Evolutionary conservation across 768 basidiomycete species (phyloP).

Genomic region (Rhodotorula kratochvilovae): DNA sequence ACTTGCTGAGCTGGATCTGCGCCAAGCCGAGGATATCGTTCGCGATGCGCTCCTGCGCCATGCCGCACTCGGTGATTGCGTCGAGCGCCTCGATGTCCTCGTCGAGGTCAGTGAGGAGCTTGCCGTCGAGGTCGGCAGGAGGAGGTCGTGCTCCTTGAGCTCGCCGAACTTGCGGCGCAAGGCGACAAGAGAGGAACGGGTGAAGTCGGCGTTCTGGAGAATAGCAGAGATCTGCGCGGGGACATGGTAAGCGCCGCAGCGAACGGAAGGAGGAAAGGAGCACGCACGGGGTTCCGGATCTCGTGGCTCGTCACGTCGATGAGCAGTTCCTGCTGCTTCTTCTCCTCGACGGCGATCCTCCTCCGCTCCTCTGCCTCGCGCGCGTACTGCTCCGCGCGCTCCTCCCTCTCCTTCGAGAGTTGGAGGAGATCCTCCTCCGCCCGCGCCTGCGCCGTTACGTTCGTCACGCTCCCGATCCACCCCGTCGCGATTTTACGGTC

Average conservation of each 20-base stretch:
- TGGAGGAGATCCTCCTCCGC: conserved; percentile 22
- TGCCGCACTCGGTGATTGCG: conserved; percentile 28
- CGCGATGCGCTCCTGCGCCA: conserved; percentile 45
- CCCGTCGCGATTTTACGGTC: not conserved
- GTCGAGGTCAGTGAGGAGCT: conserved; percentile 43
- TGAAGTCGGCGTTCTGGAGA: conserved; percentile 42
- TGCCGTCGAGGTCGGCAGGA: conserved; percentile 23
- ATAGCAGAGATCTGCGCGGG: conserved; percentile 44
- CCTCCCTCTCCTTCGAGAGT: conserved; percentile 27
- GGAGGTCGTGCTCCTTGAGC: not conserved
- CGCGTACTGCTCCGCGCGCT: conserved; percentile 37
- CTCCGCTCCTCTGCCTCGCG: conserved; percentile 42
- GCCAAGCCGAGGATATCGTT: conserved; percentile 46
- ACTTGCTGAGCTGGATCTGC: conserved; percentile 46
- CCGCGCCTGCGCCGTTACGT: conserved; percentile 17
- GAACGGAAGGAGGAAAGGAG: no score
- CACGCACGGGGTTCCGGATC: conserved; percentile 42
- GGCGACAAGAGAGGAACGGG: conserved; percentile 16
- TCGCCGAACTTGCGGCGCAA: not conserved
- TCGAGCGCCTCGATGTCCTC: conserved; percentile 45
- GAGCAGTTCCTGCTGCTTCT: conserved; percentile 47
- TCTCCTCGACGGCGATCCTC: conserved; percentile 47
- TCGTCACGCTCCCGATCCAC: conserved; percentile 18
- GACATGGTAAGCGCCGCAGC: no score
- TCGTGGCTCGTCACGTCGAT: conserved; percentile 46